These are phyloP conservation scores for Cylindrodendrum hubeiense DNA, from an alignment of 2,329 filamentous ascomycete species.

Conservation along the genomic window DNA sequence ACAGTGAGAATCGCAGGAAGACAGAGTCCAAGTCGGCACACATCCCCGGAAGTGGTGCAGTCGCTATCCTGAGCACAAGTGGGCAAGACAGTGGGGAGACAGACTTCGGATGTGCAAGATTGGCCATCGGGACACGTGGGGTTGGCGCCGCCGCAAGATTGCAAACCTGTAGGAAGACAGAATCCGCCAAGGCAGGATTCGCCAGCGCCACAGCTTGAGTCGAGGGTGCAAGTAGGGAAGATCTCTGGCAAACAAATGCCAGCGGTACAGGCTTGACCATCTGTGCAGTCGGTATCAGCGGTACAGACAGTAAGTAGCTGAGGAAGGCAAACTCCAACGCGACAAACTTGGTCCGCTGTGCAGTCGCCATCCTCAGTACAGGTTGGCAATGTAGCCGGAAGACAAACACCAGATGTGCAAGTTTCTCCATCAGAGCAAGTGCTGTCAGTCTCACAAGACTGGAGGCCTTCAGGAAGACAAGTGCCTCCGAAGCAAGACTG, in stretches of 20 bases:
- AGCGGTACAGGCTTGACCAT: not conserved
- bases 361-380: conserved; percentile 1
- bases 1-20: not conserved
- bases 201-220: too few species aligned
- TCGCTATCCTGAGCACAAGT: not conserved
- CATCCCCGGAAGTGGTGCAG: not conserved
- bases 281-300: not conserved
- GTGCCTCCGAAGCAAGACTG: not conserved
- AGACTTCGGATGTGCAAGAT: too few species aligned
- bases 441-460: not conserved
- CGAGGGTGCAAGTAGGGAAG: not conserved
- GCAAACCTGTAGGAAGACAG: conserved; percentile 7
- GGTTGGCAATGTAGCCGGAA: not conserved
- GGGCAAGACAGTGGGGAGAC: not conserved
- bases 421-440: not conserved
- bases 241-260: not conserved
- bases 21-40: conserved; percentile 12
- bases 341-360: not conserved
- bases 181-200: conserved; percentile 11
- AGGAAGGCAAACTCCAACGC: conserved; percentile 13
- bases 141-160: too few species aligned
- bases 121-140: too few species aligned
- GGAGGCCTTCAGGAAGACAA: not conserved
- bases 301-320: not conserved
- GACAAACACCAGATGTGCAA: not conserved